Base-by-base conservation (phyloP, 805 yeast species). In the Limtongia smithiae region DNA sequence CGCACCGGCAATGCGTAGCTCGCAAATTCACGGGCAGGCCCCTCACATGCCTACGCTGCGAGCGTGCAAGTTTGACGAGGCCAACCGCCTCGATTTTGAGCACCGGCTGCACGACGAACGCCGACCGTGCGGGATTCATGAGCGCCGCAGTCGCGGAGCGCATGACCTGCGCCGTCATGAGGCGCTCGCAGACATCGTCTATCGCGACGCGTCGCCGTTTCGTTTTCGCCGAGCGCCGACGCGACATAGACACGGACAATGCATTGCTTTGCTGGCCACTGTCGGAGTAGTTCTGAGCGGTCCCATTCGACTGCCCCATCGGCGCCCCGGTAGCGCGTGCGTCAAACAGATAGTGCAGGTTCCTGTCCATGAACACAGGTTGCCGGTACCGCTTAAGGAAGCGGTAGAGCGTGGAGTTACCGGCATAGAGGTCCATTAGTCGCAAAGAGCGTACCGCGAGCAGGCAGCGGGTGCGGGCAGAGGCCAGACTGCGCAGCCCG, bases 351-450 rank as follows among this genome's bases (percentile, higher is more conserved):
- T 50, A 52, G 12, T 37, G 28, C 17, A 52, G 44, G 40, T 52
- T 52, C 12, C 57, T 55, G 37, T 48, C 54, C 20, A 52, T 51
- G 18, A 52, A 49, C 15, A 48, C 42, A 12, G 57, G 51, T 25
- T 52, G 57, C 12, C 53, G 44, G 37, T 51, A 44, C n/a, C 41
- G 38, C 24, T 44, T 35, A 17, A 51, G 43, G 25, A 43, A 51
- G n/a, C 44, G 44, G 36, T 52, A 52, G 7, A 52, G 43, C 17
- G 57, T 36, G 11, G 50, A 31, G 37, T 52, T 52, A 6, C 57
- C 57, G 27, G 54, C 48, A 40, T 52, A 52, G 25, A 36, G 24
- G 22, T 52, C 57, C 54, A 52, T 44, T 17, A 14, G 21, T 34
- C 9, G 7, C 5, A 6, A 8, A 7, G 8, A 6, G 4, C 6